Evolutionary conservation across 306 rosid genomes (phyloP), one percentile per base, ranked within the genome.

Genomic region (Nissolia schottii): DNA sequence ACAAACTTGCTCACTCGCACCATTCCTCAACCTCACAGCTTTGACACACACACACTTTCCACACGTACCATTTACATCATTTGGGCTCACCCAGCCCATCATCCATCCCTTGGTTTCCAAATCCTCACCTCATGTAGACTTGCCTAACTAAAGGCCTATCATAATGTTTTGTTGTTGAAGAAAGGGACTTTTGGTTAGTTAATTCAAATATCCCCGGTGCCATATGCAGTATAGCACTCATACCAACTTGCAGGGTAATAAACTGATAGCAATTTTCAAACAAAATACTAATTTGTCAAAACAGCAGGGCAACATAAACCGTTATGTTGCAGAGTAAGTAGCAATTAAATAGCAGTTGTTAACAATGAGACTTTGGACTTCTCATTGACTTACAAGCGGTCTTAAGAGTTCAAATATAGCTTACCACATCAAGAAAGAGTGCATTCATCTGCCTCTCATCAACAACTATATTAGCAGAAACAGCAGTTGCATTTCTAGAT

Each of bases 361-460:
- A 34, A 65, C 35, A 64, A 51, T 18, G 55, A 48, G 31, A 18
- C n/a, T 50, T 67, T 25, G 67, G 45, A 70, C 71, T 20, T 6
- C 43, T 55, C 25, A 31, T 62, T 24, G 27, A 48, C 68, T 61
- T 16, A 19, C 22, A 59, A 66, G 45, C 15, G 28, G 15, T 48
- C 23, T 31, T 32, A 37, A 28, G 23, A 53, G 55, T 31, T 64
- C 59, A 77, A 40, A 12, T 22, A 75, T 31, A 46, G 67, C 90
- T 77, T 77, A 94, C 99, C 97, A 94, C 92, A 56, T 94, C 95
- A 37, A 91, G 96, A 84, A 94, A 94, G 73, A 91, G 93, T 22
- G 97, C 96, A 83, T 94, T 94, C 97, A 94, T 94, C 85, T 94
- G 99, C 84, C 99, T 89, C 83, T 94, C 96, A 55, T 94, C 99